Conservation (phyloP, 2,329 filamentous ascomycete genomes). For the Cercospora nicotianae region DNA sequence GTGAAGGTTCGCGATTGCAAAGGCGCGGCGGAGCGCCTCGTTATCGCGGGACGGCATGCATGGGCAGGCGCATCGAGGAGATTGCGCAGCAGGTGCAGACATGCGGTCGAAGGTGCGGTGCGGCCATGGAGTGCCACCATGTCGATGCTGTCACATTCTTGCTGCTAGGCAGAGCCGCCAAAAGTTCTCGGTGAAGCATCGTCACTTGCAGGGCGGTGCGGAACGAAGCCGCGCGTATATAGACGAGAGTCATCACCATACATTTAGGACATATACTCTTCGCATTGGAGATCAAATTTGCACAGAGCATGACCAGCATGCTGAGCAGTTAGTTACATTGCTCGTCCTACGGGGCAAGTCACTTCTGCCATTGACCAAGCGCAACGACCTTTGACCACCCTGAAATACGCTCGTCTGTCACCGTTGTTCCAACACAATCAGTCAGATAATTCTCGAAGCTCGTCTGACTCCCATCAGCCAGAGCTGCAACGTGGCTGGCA, state of each 20-base stretch:
- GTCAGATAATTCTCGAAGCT: slow-evolving; percentile 58
- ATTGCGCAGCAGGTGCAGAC: slow-evolving; percentile 71
- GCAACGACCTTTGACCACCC: slow-evolving; percentile 54
- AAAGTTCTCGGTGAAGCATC: slow-evolving; percentile 3
- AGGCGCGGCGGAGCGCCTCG: slow-evolving; percentile 8
- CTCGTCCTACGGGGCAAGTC: neutral
- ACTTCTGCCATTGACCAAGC: slow-evolving; percentile 28
- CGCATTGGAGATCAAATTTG: no score
- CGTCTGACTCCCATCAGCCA: slow-evolving; percentile 49
- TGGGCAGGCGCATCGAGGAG: slow-evolving; percentile 59
- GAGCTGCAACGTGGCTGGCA: slow-evolving; percentile 43
- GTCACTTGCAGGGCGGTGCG: neutral
- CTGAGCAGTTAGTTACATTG: neutral
- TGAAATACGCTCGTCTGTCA: slow-evolving; percentile 47
- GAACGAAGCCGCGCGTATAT: slow-evolving; percentile 1
- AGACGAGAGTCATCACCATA: neutral
- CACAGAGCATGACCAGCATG: slow-evolving; percentile 1
- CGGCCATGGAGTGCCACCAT: slow-evolving; percentile 34
- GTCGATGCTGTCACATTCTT: slow-evolving; percentile 12
- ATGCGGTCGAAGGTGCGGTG: slow-evolving; percentile 52
- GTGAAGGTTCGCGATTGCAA: neutral
- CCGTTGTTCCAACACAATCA: slow-evolving; percentile 54
- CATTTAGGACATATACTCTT: neutral
- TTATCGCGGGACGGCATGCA: slow-evolving; percentile 35
- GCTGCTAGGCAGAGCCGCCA: neutral